Evolutionary conservation across 106 monocot genomes (phyloP), one percentile per base, ranked within the genome.

Genomic region (Platanthera guangdongensis): DNA sequence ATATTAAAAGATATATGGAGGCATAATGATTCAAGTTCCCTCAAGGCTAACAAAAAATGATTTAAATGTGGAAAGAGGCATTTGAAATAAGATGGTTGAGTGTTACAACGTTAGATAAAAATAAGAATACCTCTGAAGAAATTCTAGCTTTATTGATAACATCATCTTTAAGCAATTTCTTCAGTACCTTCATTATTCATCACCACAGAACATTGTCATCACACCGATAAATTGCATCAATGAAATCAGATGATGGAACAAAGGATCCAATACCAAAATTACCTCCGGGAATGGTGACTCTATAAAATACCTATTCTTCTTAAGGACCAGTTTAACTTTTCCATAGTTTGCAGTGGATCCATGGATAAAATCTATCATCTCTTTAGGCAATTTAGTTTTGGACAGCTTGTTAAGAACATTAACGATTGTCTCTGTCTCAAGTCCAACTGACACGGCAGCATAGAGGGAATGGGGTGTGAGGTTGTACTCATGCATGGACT

Each of bases 401-500:
- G 94, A 99, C 13, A 99, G 82, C 85, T 99, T 99, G 71, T 92
- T 90, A 30, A 99, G 68, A 22, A 99, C 99, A 80, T 83, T 90
- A 54, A 99, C 85, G 77, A 99, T 94, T 5, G 94, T 99, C 83
- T 92, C 90, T 1, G 88, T 94, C 88, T 94, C 94, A 48, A 99
- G 88, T 51, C 99, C 99, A 50, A 99, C 94, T n/a, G 94, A 94
- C 0, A 99, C 94, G 8, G 92, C 94, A 21, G 92, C 99, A 83
- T 94, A 99, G 3, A 99, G 77, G 0, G 94, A 99, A 75, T 99
- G 99, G 4, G 94, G 99, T 0, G 94, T 99, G 67, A 99, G 77
- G 78, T 99, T 94, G 82, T 99, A 99, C 84, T 99, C 99, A 25
- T 99, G 99, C 99, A 99, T 94, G 6, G 85, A 90, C 76, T 99